A percentile compares a stretch with the other conserved stretches of the same genome.
These are phyloP conservation scores for Leccinum angustisporum DNA, from an alignment of 1,284 basidiomycete species.

Conservation along the genomic window DNA sequence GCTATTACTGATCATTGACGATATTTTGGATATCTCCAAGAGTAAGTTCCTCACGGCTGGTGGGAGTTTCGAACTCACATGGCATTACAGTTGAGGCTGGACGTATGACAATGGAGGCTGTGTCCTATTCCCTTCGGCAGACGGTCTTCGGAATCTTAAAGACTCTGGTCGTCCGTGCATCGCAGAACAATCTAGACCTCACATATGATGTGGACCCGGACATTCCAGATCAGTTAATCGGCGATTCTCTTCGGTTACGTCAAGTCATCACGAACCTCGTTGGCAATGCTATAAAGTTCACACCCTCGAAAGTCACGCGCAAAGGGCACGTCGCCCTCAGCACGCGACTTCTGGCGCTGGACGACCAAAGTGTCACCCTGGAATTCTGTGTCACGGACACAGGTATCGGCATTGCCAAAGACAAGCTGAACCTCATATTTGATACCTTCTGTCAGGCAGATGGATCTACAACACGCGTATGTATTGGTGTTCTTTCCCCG, in stretches of 20 bases:
- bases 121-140: constrained; percentile 95
- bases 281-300: constrained; percentile 96
- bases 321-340: constrained; percentile 93
- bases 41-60: constrained; percentile 53
- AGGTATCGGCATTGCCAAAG: constrained; percentile 98
- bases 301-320: constrained; percentile 70
- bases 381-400: constrained; percentile 99
- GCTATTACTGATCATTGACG: constrained; percentile 95
- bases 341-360: constrained; percentile 74
- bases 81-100: constrained; percentile 86
- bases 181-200: constrained; percentile 95
- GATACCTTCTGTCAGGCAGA: constrained; percentile 99
- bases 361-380: constrained; percentile 80
- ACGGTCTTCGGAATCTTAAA: constrained; percentile 98
- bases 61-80: constrained; percentile 7
- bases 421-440: constrained; percentile 98
- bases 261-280: constrained; percentile 96
- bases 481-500: constrained; percentile 29
- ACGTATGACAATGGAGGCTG: constrained; percentile 99
- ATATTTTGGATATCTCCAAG: constrained; percentile 98
- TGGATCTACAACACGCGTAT: constrained; percentile 84
- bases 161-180: constrained; percentile 96
- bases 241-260: constrained; percentile 90
- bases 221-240: constrained; percentile 96
- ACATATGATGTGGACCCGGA: constrained; percentile 96